A percentile compares a stretch with the other conserved stretches of the same genome.
Evolutionary conservation across 2,329 filamentous ascomycete species (phyloP).

Genomic region (Xylaria sp.): DNA sequence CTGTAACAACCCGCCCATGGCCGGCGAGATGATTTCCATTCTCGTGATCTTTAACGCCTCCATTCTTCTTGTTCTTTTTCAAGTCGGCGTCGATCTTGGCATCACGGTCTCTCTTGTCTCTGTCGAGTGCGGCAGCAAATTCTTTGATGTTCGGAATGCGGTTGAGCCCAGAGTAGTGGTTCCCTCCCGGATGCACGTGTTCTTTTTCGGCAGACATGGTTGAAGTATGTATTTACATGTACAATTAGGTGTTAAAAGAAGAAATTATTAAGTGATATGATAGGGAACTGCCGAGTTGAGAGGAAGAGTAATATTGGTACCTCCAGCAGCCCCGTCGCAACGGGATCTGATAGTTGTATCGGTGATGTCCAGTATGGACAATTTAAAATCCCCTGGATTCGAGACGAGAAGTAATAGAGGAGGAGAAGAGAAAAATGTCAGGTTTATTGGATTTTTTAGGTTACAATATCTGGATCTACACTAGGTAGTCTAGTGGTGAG

Average conservation of each 20-base stretch:
- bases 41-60: conserved; percentile 56
- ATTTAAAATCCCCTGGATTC: neutral
- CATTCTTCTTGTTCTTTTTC: conserved; percentile 50
- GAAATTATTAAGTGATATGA: neutral
- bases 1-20: conserved; percentile 77
- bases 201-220: conserved; percentile 47
- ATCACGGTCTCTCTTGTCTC: conserved; percentile 80
- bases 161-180: conserved; percentile 83
- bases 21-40: conserved; percentile 52
- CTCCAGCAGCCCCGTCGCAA: conserved; percentile 7
- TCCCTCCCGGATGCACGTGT: conserved; percentile 42
- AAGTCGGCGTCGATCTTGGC: conserved; percentile 71
- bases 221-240: neutral
- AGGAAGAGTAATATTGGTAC: neutral
- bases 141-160: conserved; percentile 88
- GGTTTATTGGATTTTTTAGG: conserved; percentile 25
- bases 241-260: neutral
- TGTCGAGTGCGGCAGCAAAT: conserved; percentile 82
- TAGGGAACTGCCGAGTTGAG: neutral
- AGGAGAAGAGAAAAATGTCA: neutral
- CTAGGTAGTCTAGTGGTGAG: conserved; percentile 8
- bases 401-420: neutral
- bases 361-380: neutral
- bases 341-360: neutral
- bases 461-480: conserved; percentile 16